Evolutionary conservation across 2,329 filamentous ascomycete genomes (phyloP).

Genomic region (Nothophoma quercina): DNA sequence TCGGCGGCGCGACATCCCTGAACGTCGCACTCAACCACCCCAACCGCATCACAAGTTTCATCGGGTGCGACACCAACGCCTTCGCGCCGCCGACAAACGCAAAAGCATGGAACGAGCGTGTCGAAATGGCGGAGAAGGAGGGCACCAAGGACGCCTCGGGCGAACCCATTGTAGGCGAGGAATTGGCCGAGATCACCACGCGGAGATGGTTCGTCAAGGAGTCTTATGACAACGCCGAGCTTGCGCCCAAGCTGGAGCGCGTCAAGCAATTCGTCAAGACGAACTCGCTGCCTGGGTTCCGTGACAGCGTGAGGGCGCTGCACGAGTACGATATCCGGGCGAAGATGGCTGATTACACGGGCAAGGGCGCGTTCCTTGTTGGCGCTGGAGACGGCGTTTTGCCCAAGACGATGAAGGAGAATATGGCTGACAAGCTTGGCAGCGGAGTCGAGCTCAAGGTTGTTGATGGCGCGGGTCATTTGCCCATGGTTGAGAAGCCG

Average conservation of each 20-base stretch:
- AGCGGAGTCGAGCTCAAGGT: constrained; percentile 66
- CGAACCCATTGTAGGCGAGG: constrained; percentile 65
- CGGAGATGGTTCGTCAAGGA: constrained; percentile 74
- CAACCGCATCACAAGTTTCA: constrained; percentile 64
- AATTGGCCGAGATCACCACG: constrained; percentile 75
- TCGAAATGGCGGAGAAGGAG: constrained; percentile 70
- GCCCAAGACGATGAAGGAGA: constrained; percentile 78
- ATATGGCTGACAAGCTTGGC: constrained; percentile 62
- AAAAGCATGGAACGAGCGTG: constrained; percentile 80
- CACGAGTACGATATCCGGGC: constrained; percentile 74
- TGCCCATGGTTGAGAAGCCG: constrained; percentile 84
- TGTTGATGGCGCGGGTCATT: constrained; percentile 75
- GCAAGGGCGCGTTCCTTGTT: constrained; percentile 73
- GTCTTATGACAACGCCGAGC: constrained; percentile 62
- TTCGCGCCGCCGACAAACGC: constrained; percentile 76
- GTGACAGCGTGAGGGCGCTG: constrained; percentile 71
- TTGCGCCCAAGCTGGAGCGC: constrained; percentile 60
- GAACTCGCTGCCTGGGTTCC: constrained; percentile 76
- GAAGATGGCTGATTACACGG: constrained; percentile 61
- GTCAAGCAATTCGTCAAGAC: constrained; percentile 73
- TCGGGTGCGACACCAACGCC: constrained; percentile 82
- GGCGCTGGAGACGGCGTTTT: constrained; percentile 78
- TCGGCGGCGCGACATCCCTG: constrained; percentile 81
- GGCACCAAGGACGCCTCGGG: constrained; percentile 46
- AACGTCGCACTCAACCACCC: constrained; percentile 75